Conservation (phyloP, 1,284 basidiomycete species). For the Dichomitus squalens region DNA sequence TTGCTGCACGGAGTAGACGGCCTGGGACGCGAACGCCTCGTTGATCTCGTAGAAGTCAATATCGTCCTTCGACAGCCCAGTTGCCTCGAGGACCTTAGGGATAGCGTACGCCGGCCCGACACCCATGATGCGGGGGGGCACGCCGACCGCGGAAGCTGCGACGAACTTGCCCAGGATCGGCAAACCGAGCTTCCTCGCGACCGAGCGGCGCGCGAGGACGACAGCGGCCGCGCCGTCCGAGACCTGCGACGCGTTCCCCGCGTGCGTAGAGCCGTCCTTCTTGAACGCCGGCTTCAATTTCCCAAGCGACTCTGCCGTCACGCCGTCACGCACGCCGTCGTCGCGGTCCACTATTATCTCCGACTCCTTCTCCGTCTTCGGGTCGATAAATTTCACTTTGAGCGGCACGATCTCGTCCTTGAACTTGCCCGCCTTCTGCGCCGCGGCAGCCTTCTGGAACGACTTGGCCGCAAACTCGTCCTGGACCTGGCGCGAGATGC, state of each 20-base stretch:
- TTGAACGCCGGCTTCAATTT: slow-evolving; percentile 96
- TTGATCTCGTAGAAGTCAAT: slow-evolving; percentile 96
- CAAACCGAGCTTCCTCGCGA: slow-evolving; percentile 87
- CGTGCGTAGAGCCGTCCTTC: slow-evolving; percentile 90
- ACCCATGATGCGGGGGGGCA: slow-evolving; percentile 89
- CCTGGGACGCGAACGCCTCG: slow-evolving; percentile 92
- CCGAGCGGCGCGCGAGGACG: slow-evolving; percentile 83
- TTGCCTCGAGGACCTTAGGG: slow-evolving; percentile 75
- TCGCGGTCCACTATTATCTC: slow-evolving; percentile 84
- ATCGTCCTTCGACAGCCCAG: slow-evolving; percentile 74
- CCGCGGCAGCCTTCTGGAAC: slow-evolving; percentile 85
- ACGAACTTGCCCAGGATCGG: slow-evolving; percentile 95
- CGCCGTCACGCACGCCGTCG: slow-evolving; percentile 92
- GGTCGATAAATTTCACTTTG: slow-evolving; percentile 75
- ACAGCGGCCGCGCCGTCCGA: slow-evolving; percentile 99
- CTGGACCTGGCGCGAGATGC: slow-evolving; percentile 74
- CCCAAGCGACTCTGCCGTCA: slow-evolving; percentile 82
- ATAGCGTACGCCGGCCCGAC: slow-evolving; percentile 93
- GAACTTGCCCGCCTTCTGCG: slow-evolving; percentile 92
- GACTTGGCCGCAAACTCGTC: slow-evolving; percentile 88
- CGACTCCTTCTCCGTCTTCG: slow-evolving; percentile 83
- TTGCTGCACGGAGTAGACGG: slow-evolving; percentile 78
- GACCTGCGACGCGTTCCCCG: slow-evolving; percentile 92
- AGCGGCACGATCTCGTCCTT: slow-evolving; percentile 90
- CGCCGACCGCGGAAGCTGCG: slow-evolving; percentile 77